Base-by-base conservation (phyloP, 192 early-diverging fungal genomes). In the Coemansia sp. region DNA sequence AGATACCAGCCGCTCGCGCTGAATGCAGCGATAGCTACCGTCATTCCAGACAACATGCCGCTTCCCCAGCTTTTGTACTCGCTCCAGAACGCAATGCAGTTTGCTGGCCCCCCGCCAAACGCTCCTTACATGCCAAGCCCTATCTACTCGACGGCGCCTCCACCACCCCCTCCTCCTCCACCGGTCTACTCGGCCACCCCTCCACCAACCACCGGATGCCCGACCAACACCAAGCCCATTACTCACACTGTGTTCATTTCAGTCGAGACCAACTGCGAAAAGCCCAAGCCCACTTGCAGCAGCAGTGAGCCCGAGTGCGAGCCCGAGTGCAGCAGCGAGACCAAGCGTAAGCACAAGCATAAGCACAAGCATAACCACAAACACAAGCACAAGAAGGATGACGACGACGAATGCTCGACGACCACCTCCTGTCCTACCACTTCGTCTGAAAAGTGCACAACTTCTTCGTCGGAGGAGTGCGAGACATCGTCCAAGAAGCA, bases 241-340 rank as follows among this genome's bases (percentile, higher is more conserved):
- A 73, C 70, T 18, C 76, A 80, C 64, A 73, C 67, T 0, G 76
- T 73, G 14, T 70, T 67, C 19, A 53, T 70, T 11, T 80, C 76
- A 19, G 40, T 80, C 8, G 76, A 80, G 67, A 70, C 63, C 58
- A 58, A 73, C 63, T 58, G 15, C 21, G 57, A 21, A 7, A 66
- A 50, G 19, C 37, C 48, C 27, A 29, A 62, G 5, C 44, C 59
- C 24, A 48, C 53, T 43, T 57, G 44, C 29, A 43, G 62, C 53
- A 39, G 21, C 12, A 32, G n/a, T 8, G 72, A 74, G 43, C 46
- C 17, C 19, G 60, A 39, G 11, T 56, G 61, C 46, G 58, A 74
- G 39, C 56, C 39, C 39, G 33, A 61, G 8, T 50, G 46, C 36
- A 40, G 52, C 32, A 59, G 58, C 43, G 40, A 64, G 48, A 48